A percentile compares a stretch with the other conserved stretches of the same genome.
Evolutionary conservation across 352 stramenopile species (phyloP).

Genomic region (Peronosclerospora sorghi): DNA sequence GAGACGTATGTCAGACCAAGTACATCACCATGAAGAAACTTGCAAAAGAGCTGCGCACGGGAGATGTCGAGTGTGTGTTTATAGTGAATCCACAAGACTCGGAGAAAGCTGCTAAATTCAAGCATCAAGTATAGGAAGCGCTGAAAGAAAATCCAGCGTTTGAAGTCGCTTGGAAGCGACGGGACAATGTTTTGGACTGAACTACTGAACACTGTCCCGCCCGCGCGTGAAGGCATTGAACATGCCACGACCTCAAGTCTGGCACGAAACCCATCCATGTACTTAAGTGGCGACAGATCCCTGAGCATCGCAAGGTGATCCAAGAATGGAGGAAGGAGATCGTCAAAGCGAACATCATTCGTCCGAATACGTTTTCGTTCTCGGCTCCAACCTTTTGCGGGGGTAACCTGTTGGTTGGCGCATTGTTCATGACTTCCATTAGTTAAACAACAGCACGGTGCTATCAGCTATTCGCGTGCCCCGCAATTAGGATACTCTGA

Average conservation of each 20-base stretch:
- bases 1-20: neutral
- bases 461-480: neutral
- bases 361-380: neutral
- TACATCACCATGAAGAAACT: neutral
- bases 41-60: neutral
- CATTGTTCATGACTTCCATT: slow-evolving; percentile 2
- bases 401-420: slow-evolving; percentile 3
- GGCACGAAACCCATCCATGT: slow-evolving; percentile 1
- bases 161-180: neutral
- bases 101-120: slow-evolving; percentile 2
- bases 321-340: neutral
- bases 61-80: slow-evolving; percentile 1
- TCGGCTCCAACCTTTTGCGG: neutral
- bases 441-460: neutral
- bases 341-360: neutral
- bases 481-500: neutral
- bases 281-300: slow-evolving; percentile 2
- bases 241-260: slow-evolving; percentile 1
- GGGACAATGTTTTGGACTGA: slow-evolving; percentile 1
- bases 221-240: neutral
- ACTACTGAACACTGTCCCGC: neutral
- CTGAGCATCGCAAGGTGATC: neutral
- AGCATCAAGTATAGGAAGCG: slow-evolving; percentile 1
- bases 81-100: slow-evolving; percentile 1
- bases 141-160: neutral